Evolutionary conservation across 176 grass and related monocot species (phyloP), one percentile per base, ranked within the genome.

Genomic region (Echinochloa phyllopogon): DNA sequence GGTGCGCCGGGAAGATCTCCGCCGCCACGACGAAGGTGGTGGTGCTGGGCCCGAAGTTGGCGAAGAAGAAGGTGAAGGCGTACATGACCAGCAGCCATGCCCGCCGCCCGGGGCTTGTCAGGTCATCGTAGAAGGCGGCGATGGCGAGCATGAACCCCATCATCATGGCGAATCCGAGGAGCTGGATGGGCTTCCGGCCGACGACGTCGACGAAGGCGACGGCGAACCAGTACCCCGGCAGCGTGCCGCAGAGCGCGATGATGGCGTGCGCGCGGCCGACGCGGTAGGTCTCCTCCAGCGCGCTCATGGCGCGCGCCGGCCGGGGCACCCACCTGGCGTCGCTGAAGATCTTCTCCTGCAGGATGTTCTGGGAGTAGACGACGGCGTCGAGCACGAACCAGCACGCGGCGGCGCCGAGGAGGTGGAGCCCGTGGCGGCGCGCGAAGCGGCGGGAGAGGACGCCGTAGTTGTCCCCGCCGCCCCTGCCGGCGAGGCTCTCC

Each of bases 311-410:
- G 13, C 41, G 72, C 0, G 86, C 86, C n/a, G n/a, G n/a, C 82
- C 74, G 56, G 44, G 92, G 89, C 16, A 94, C 84, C 92, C 89
- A 91, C 23, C 23, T 3, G 6, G 87, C 24, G 70, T 87, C 16
- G 92, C 89, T 87, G 86, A 97, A 97, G 76, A 97, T 94, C 77
- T 90, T 79, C 75, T 92, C 93, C 75, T 97, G 94, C 41, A 97
- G 93, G 65, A 97, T 89, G 82, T 94, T 97, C 87, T 97, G 91
- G 43, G 84, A 88, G 87, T 97, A 97, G 87, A 97, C 92, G 76
- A 92, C 94, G 72, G 92, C 89, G 82, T 86, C 94, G n/a, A 97
- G 94, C 8, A 94, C 49, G 79, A 94, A 91, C 83, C 92, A 94
- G 49, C 82, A 86, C 2, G 33, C 65, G 27, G 71, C 52, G 0